phyloP scores from a whole-genome alignment of 2,329 filamentous ascomycete genomes.

The Exophiala viscosa region DNA sequence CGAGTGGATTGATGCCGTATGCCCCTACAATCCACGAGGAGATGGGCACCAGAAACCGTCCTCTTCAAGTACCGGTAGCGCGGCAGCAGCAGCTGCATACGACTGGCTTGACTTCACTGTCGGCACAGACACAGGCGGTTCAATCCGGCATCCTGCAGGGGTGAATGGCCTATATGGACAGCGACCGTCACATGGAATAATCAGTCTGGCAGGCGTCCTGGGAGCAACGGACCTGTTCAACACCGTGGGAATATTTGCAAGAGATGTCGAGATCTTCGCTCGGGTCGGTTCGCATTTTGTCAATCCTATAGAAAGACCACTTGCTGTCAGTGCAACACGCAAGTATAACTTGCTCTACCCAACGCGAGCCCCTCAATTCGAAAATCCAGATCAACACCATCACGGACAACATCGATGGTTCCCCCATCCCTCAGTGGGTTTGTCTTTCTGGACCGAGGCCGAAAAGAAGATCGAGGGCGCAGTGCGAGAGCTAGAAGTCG shows the following conservation, averaged over 20 bases:
- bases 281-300: constrained; percentile 19
- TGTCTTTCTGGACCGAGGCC: constrained; percentile 26
- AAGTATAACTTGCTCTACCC: constrained; percentile 28
- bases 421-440: constrained; percentile 27
- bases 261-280: constrained; percentile 26
- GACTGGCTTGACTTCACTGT: constrained; percentile 34
- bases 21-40: constrained; percentile 39
- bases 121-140: constrained; percentile 37
- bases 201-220: constrained; percentile 49
- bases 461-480: constrained; percentile 29
- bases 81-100: constrained; percentile 33
- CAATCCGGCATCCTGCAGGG: constrained; percentile 46
- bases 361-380: constrained; percentile 26
- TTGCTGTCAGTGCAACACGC: constrained; percentile 1
- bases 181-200: constrained; percentile 44
- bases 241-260: constrained; percentile 33
- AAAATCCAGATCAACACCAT: constrained; percentile 12
- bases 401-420: constrained; percentile 27
- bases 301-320: constrained; percentile 3
- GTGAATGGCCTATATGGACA: constrained; percentile 46
- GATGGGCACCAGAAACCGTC: constrained; percentile 35
- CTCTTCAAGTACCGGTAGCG: constrained; percentile 29
- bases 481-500: constrained; percentile 27
- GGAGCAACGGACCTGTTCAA: constrained; percentile 32
- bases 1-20: constrained; percentile 35